These are phyloP conservation scores for Borovskyia barvae DNA, from an alignment of 208 protist genomes.

Conservation along the genomic window DNA sequence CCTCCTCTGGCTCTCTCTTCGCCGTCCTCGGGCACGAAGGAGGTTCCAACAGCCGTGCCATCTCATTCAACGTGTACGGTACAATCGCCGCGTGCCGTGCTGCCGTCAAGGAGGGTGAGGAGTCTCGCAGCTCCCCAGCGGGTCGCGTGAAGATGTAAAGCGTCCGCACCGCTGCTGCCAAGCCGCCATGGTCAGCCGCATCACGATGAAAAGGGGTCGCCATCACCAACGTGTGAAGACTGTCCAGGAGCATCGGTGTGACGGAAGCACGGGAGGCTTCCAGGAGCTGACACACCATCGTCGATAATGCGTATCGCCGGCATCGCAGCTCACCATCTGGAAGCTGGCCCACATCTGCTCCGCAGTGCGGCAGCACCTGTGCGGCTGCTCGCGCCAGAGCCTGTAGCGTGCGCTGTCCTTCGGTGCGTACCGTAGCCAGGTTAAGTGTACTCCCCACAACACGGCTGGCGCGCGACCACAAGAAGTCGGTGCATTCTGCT, in stretches of 20 bases:
- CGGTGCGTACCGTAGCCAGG: slow-evolving; percentile 17
- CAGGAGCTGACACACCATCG: slow-evolving; percentile 25
- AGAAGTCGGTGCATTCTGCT: not conserved
- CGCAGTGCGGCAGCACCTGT: not conserved
- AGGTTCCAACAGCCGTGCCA: slow-evolving; percentile 9
- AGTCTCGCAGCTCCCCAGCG: not conserved
- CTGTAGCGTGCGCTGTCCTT: slow-evolving; percentile 23
- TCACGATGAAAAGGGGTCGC: slow-evolving; percentile 6
- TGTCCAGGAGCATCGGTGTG: not conserved
- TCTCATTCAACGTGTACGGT: slow-evolving; percentile 9
- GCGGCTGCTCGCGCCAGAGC: slow-evolving; percentile 1
- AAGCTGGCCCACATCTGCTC: no score
- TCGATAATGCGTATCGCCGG: slow-evolving; percentile 16
- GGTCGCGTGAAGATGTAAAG: slow-evolving; percentile 27
- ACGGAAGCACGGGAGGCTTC: slow-evolving; percentile 13
- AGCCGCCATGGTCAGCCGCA: slow-evolving; percentile 2
- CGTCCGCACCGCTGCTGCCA: slow-evolving; percentile 26
- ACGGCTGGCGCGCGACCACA: slow-evolving; percentile 40
- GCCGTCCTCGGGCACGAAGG: not conserved
- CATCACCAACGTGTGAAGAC: slow-evolving; percentile 7
- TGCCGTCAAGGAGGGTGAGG: not conserved
- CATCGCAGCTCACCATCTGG: not conserved
- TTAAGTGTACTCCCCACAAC: slow-evolving; percentile 23
- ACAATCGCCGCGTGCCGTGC: not conserved
- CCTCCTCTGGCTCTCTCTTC: not conserved